phyloP scores from a whole-genome alignment of 371 early-diverging fungal genomes.

The Mortierella sp. region DNA sequence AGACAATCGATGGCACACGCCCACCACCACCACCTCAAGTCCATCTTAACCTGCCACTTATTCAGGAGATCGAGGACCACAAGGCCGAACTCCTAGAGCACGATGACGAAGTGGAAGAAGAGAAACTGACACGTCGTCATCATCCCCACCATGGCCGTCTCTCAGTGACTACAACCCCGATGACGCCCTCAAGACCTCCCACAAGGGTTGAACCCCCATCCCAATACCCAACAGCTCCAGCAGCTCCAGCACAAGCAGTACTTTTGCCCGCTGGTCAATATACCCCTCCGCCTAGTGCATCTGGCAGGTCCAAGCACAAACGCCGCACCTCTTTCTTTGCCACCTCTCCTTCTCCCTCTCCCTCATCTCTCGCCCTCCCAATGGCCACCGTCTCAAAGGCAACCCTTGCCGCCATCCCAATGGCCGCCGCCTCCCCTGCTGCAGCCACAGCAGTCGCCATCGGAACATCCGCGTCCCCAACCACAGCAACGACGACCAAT shows the following conservation, averaged over 20 bases:
- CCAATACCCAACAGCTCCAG: neutral
- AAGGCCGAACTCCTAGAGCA: neutral
- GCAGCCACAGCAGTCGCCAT: no score
- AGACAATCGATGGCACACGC: slow-evolving; percentile 8
- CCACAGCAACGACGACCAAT: neutral
- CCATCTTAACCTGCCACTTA: neutral
- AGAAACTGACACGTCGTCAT: neutral
- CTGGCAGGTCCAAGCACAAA: slow-evolving; percentile 2
- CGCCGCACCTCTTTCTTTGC: neutral
- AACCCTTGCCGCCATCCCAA: neutral
- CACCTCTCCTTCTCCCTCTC: no score
- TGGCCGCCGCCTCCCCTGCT: neutral
- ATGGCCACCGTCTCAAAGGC: neutral
- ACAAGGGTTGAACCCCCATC: neutral
- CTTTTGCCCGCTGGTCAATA: neutral
- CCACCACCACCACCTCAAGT: neutral
- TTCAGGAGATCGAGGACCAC: neutral
- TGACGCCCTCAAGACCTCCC: neutral
- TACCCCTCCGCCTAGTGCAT: neutral
- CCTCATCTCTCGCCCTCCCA: neutral
- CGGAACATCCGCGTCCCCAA: neutral
- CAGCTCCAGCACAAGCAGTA: neutral
- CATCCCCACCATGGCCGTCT: neutral
- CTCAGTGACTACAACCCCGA: neutral
- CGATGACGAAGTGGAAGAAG: neutral